Percentiles rank a stretch among this genome's conserved stretches.
Evolutionary conservation across 352 stramenopile species (phyloP).

Genomic region (Halophytophthora polymorphica): DNA sequence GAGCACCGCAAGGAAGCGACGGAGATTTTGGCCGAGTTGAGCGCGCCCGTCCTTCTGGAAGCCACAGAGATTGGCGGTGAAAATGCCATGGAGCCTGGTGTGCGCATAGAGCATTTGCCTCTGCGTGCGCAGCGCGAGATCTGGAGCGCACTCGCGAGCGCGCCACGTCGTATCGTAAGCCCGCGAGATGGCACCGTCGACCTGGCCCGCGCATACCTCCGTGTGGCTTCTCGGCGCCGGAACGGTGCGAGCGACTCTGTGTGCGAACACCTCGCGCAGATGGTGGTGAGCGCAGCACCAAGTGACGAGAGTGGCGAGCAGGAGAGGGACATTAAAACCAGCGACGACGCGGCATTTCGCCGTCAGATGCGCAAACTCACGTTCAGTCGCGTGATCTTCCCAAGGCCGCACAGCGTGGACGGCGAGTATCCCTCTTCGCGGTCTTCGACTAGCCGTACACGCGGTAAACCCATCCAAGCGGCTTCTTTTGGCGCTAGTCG

Average conservation of each 20-base stretch:
- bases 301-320: slow-evolving; percentile 1
- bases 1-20: slow-evolving; percentile 34
- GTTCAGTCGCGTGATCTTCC: slow-evolving; percentile 24
- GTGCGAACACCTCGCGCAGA: slow-evolving; percentile 25
- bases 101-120: slow-evolving; percentile 42
- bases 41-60: slow-evolving; percentile 11
- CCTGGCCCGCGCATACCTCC: slow-evolving; percentile 25
- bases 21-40: slow-evolving; percentile 32
- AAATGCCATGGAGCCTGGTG: slow-evolving; percentile 13
- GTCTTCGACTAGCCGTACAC: no score
- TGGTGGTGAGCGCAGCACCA: slow-evolving; percentile 16
- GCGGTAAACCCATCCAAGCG: no score
- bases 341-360: slow-evolving; percentile 19
- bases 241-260: slow-evolving; percentile 20
- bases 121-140: slow-evolving; percentile 47
- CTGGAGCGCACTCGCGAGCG: slow-evolving; percentile 52
- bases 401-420: slow-evolving; percentile 9
- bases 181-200: slow-evolving; percentile 3
- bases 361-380: slow-evolving; percentile 27
- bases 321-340: neutral
- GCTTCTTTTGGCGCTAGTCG: no score
- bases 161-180: slow-evolving; percentile 4
- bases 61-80: neutral
- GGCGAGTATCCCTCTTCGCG: neutral
- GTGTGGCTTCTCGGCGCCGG: slow-evolving; percentile 7